Evolutionary conservation across 495 filamentous ascomycete species (phyloP).

Genomic region (Parathielavia appendiculata): DNA sequence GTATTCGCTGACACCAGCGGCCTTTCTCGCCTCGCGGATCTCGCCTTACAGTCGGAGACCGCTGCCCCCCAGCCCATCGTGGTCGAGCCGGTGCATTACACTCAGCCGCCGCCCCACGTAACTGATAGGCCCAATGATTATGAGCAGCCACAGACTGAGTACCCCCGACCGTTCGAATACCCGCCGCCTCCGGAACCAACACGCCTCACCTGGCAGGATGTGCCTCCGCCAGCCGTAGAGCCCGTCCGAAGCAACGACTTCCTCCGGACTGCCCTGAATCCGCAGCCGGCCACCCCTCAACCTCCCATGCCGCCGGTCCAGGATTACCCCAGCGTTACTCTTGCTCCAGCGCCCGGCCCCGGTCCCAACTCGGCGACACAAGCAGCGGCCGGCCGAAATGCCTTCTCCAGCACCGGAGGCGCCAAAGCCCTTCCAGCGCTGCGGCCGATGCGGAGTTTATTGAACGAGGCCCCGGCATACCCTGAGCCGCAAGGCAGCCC

Average conservation of each 20-base stretch:
- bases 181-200: conserved; percentile 4
- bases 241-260: conserved; percentile 31
- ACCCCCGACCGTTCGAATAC: conserved; percentile 16
- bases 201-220: conserved; percentile 1
- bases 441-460: conserved; percentile 35
- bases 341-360: conserved; percentile 1
- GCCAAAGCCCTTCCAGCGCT: conserved; percentile 37
- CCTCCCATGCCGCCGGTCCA: not conserved
- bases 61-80: not conserved
- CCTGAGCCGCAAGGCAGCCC: conserved; percentile 28
- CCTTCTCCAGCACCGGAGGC: conserved; percentile 23
- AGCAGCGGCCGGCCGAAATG: conserved; percentile 19
- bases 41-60: conserved; percentile 20
- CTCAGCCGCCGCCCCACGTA: conserved; percentile 7
- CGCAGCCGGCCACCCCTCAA: conserved; percentile 16
- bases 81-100: conserved; percentile 3
- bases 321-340: conserved; percentile 3
- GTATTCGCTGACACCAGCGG: conserved; percentile 12
- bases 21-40: conserved; percentile 34
- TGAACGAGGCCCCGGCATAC: conserved; percentile 23
- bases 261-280: conserved; percentile 42
- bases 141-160: conserved; percentile 5
- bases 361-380: not conserved
- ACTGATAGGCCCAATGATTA: not conserved
- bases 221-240: conserved; percentile 11